Evolutionary conservation across 306 rosid genomes (phyloP), one percentile per base, ranked within the genome.

Genomic region (Neltuma alba): DNA sequence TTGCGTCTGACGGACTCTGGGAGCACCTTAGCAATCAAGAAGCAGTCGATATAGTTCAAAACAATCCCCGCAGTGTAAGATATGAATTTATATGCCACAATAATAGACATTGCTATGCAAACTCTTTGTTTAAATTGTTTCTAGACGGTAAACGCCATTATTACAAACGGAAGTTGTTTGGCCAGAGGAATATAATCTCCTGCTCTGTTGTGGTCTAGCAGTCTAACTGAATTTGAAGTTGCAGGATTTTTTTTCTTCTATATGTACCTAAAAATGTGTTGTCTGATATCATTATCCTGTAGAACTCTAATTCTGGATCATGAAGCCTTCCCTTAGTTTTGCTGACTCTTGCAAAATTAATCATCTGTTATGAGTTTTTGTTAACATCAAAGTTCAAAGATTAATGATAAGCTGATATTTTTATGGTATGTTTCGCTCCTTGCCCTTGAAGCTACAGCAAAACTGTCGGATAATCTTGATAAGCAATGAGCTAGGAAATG

Each of bases 1-100:
- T 87, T 87, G 95, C 95, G 57, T 91, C 95, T 27, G 95, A 91
- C 82, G 95, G 95, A 72, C 92, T 91, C 38, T 91, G 95, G 95
- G 95, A 91, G 75, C 95, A 91, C 84, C 91, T 91, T 78, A 73
- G 67, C 87, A 91, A 91, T 80, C 95, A 91, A 88, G 89, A 91
- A 69, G 95, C 92, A 6, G 92, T 89, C 45, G 85, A 91, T 79
- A 82, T 89, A 73, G 95, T 91, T 83, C 90, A 85, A 74, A 91
- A 86, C 38, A 89, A 84, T 79, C 86, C 89, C 33, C 95, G 77
- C 76, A 87, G 28, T n/a, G 95, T 91, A 83, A 89, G 91, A 74
- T 78, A 42, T 63, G 25, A 54, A 27, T 57, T 76, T 61, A 79
- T 40, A 76, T 81, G 34, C 42, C 4, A 61, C 36, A 74, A 62